A percentile compares a stretch with the other conserved stretches of the same genome.
These are phyloP conservation scores for Dalbergia cultrata DNA, from an alignment of 306 rosid species.

Conservation along the genomic window DNA sequence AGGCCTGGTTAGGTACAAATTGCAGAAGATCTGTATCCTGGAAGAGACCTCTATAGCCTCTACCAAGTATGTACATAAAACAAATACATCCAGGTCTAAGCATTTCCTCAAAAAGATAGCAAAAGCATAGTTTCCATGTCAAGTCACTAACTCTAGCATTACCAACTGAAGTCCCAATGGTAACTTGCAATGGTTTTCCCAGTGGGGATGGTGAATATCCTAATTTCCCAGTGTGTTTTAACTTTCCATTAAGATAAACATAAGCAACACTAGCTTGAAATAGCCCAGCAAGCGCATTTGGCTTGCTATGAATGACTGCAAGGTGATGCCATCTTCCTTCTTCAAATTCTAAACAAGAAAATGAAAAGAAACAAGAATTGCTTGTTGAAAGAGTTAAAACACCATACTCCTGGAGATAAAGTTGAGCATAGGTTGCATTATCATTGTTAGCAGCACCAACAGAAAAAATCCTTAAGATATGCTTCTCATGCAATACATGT, in stretches of 20 bases:
- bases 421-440: constrained; percentile 80
- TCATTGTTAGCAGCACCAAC: constrained; percentile 89
- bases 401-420: constrained; percentile 96
- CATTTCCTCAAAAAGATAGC: constrained; percentile 99
- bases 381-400: constrained; percentile 96
- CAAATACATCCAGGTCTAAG: constrained; percentile 91
- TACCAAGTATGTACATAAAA: constrained; percentile 97
- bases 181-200: constrained; percentile 92
- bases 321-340: constrained; percentile 99
- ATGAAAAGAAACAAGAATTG: constrained; percentile 78
- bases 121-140: constrained; percentile 93
- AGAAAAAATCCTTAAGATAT: constrained; percentile 78
- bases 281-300: constrained; percentile 99
- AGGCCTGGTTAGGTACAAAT: constrained; percentile 96
- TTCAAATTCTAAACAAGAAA: constrained; percentile 91
- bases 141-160: constrained; percentile 83
- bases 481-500: constrained; percentile 62
- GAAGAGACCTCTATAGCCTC: constrained; percentile 97
- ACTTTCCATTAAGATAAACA: constrained; percentile 93
- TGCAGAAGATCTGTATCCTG: constrained; percentile 97
- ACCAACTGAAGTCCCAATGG: constrained; percentile 82
- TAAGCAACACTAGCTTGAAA: constrained; percentile 98
- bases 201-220: constrained; percentile 97
- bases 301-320: constrained; percentile 96
- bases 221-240: constrained; percentile 95